Evolutionary conservation across 1,284 basidiomycete genomes (phyloP), one percentile per base, ranked within the genome.

Genomic region (Sporisorium exsertum): DNA sequence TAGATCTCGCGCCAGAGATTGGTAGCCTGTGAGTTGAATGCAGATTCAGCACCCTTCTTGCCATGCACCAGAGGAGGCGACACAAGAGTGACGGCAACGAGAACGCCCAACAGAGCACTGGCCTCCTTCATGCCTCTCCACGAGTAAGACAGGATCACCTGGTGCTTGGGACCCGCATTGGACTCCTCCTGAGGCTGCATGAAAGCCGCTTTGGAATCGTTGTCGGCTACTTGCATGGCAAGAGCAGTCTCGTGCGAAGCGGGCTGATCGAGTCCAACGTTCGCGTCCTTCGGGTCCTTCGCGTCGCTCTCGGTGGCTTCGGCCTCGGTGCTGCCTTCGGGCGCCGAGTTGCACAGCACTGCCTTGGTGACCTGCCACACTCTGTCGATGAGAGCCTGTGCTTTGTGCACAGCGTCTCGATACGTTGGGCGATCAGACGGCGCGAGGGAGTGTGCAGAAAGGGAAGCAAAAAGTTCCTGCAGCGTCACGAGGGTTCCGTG

Each of bases 41-140:
- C 20, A 2, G 27, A 29, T 18, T 60, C 43, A 5, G 43, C 4
- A 2, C n/a, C 42, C 46, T 73, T 68, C 22, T 58, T 63, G 40
- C 52, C 45, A 9, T 56, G 59, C 18, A 27, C 27, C 2, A 52
- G 24, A 22, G 60, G 46, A 40, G 56, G 55, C 20, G 49, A 35
- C n/a, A 79, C 70, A 3, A 81, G 81, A 0, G 79, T 72, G 3
- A 77, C 55, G 0, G 78, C 64, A 5, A 85, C 71, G 5, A 85
- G 66, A 3, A 72, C 72, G 18, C 84, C 82, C 22, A 85, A 73
- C n/a, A 86, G 72, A 13, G 82, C 83, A 20, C 84, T 79, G 10
- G 84, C 83, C 59, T 86, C 85, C 64, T 86, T 86, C 76, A 86
- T 83, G 35, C 84, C 83, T 32, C 86, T 66, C 86, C 86, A 86